Conservation (phyloP, 2,329 filamentous ascomycete species). For the Cytospora leucostoma region DNA sequence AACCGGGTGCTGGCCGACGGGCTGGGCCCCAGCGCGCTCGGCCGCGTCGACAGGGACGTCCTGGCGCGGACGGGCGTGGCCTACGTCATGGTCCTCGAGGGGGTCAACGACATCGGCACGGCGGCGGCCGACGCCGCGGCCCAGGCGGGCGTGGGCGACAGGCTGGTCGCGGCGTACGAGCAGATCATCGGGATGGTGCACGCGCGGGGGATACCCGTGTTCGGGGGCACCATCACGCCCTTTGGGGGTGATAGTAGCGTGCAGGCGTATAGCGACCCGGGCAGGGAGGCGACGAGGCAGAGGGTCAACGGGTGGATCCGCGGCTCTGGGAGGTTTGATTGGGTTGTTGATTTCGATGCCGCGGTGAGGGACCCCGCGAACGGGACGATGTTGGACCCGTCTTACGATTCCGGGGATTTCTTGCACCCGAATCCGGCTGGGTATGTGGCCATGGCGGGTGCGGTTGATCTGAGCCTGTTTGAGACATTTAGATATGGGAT, state of each 20-base stretch:
- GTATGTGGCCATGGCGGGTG: constrained; percentile 56
- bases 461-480: constrained; percentile 56
- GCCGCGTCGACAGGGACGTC: constrained; percentile 61
- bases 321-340: constrained; percentile 56
- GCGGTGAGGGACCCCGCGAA: constrained; percentile 52
- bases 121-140: constrained; percentile 43
- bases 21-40: constrained; percentile 58
- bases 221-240: constrained; percentile 55
- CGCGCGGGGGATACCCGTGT: constrained; percentile 52
- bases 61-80: constrained; percentile 55
- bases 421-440: constrained; percentile 59
- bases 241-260: constrained; percentile 42
- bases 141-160: constrained; percentile 48
- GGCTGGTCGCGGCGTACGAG: constrained; percentile 54
- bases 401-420: constrained; percentile 60
- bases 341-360: constrained; percentile 62
- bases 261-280: constrained; percentile 52
- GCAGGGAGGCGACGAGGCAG: constrained; percentile 55
- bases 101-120: constrained; percentile 65
- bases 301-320: constrained; percentile 62
- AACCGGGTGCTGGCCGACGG: constrained; percentile 62
- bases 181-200: constrained; percentile 59
- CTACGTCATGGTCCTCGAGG: constrained; percentile 62
- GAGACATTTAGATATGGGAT: constrained; percentile 37
- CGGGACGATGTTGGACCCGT: constrained; percentile 44